phyloP scores from a whole-genome alignment of 495 filamentous ascomycete species.

The Xylaria castorea region DNA sequence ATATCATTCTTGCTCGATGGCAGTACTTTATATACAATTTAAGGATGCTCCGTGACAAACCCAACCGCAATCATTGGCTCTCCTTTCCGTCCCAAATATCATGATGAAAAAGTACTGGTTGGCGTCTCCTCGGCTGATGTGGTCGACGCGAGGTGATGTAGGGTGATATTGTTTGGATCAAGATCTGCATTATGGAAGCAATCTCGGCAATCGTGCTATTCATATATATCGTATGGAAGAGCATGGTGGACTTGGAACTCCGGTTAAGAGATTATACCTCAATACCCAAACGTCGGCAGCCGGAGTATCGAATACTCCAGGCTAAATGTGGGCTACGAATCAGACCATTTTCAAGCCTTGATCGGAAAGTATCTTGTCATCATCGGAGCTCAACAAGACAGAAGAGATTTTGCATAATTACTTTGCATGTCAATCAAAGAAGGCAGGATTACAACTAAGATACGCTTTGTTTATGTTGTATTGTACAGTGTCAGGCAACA shows the following conservation, averaged over 20 bases:
- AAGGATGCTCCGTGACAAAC: not conserved
- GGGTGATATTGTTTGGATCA: constrained; percentile 5
- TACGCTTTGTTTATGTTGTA: not conserved
- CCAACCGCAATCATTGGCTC: not conserved
- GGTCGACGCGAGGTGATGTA: not conserved
- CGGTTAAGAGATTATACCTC: not conserved
- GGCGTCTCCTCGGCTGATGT: constrained; percentile 6
- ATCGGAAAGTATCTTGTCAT: not conserved
- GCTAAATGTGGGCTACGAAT: constrained; percentile 16
- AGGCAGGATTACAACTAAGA: no score
- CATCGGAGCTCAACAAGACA: not conserved
- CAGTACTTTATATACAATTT: not conserved
- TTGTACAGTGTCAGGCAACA: not conserved
- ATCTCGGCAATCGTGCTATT: constrained; percentile 12
- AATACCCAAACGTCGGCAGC: not conserved
- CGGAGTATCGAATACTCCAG: not conserved
- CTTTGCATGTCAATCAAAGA: not conserved
- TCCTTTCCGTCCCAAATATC: not conserved
- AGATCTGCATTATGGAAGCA: not conserved
- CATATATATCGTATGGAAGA: not conserved
- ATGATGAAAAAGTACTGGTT: not conserved
- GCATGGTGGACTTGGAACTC: not conserved
- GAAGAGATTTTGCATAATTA: not conserved
- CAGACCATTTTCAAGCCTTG: no score
- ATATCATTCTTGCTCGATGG: not conserved